Base-by-base conservation (phyloP, 2,329 filamentous ascomycete species). In the Ophiostoma ulmi region DNA sequence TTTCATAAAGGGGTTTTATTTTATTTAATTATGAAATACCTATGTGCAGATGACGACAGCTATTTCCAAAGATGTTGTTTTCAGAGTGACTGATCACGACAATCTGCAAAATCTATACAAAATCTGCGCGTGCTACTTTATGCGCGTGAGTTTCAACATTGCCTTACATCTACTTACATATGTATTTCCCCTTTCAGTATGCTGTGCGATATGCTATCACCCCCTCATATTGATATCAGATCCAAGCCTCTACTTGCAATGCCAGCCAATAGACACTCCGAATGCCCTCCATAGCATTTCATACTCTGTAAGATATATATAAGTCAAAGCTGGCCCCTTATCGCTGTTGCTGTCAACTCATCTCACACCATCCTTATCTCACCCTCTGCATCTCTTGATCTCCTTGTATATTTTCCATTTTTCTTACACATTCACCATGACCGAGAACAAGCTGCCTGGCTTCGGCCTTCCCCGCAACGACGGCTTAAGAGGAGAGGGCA, bases 401-500 rank as follows among this genome's bases (percentile, higher is more conserved):
- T 44, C 31, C 31, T 31, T 31, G 31, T 31, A 31, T 4, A 31
- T 3, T 31, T 31, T 20, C 20, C 20, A 17, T 58, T 13, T 58
- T 26, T 13, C 10, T 10, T 58, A 58, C 52, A 31, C 52, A 26
- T 7, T 20, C 5, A 48, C 8, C 44, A 31, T 58, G 52, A 4
- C 61, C 17, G 61, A 64, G 17, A 64, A 64, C 35, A 64, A 64
- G 20, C 61, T 64, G 61, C 61, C 61, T 17, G 61, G 61, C 61
- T 64, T 64, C 35, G 61, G 61, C 61, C 61, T 64, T 10, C 61
- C 35, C 17, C 61, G 61, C 35, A n/a, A 64, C 31, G 1, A 64
- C 35, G 31, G 11, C 31, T 11, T 13, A 38, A 10, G 17, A 7
- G 1, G n/a, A 17, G n/a, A 4, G 6, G n/a, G 6, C 2, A 36